Evolutionary conservation across 345 rosid species (phyloP).

Genomic region (Ceriops zippeliana): DNA sequence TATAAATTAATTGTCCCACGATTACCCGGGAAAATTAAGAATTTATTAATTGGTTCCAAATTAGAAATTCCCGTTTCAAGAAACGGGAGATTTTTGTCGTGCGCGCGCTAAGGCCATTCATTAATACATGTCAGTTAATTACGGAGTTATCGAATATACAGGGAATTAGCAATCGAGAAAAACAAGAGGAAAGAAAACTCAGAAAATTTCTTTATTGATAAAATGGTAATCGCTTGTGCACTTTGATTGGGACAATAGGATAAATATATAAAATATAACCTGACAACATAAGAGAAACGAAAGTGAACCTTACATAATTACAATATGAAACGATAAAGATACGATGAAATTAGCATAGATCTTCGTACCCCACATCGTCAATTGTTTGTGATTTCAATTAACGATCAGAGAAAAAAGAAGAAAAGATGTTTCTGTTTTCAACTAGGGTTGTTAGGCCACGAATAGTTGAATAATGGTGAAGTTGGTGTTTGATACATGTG

Average conservation of each 20-base stretch:
- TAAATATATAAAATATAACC: neutral
- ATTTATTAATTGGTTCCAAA: no score
- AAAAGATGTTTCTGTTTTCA: neutral
- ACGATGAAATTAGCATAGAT: conserved; percentile 52
- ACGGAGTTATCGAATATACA: no score
- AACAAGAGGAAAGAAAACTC: no score
- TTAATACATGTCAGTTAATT: no score
- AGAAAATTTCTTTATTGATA: no score
- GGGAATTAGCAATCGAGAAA: no score
- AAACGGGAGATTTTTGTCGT: no score
- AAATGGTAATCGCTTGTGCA: neutral
- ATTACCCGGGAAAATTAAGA: no score
- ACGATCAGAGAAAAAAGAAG: no score
- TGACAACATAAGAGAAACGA: neutral
- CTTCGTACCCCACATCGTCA: conserved; percentile 34
- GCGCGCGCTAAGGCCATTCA: no score
- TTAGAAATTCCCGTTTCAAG: no score
- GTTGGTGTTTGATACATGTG: conserved; percentile 25
- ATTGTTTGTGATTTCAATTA: conserved; percentile 11
- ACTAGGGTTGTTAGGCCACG: conserved; percentile 36
- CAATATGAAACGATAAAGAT: conserved; percentile 44
- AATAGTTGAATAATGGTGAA: conserved; percentile 23
- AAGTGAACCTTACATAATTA: conserved; percentile 29
- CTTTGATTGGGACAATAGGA: conserved; percentile 13
- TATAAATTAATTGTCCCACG: no score